These are phyloP conservation scores for Stephania cephalantha DNA, from an alignment of 164 flowering plant genomes.

Conservation along the genomic window DNA sequence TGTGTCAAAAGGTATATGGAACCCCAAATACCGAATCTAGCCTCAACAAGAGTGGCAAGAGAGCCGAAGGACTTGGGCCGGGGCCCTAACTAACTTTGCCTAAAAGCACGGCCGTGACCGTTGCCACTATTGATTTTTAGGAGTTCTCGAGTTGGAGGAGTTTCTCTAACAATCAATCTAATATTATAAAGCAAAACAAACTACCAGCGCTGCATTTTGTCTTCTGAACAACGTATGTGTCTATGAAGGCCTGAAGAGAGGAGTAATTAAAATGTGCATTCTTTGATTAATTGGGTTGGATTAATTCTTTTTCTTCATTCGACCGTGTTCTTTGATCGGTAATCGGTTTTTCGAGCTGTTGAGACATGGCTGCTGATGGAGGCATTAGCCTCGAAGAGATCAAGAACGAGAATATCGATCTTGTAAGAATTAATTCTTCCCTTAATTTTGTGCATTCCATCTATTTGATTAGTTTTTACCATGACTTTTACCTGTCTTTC, in stretches of 20 bases:
- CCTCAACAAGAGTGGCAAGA: not conserved
- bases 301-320: not conserved
- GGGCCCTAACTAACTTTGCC: not conserved
- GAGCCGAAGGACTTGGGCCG: slow-evolving; percentile 1
- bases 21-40: not conserved
- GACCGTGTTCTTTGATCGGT: not conserved
- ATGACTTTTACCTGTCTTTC: not conserved
- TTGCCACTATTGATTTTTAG: not conserved
- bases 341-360: not conserved
- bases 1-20: too few relatives aligned
- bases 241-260: not conserved
- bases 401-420: slow-evolving; percentile 13
- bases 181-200: not conserved
- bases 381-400: slow-evolving; percentile 12
- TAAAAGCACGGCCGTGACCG: not conserved
- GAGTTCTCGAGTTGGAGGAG: not conserved
- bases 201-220: not conserved
- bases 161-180: not conserved
- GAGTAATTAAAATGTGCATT: not conserved
- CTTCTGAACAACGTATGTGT: not conserved
- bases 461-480: not conserved
- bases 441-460: slow-evolving; percentile 7
- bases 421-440: slow-evolving; percentile 1
- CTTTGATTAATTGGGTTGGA: not conserved
- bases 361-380: not conserved